phyloP scores from a whole-genome alignment of 495 filamentous ascomycete genomes.

The Penicillium ochrochloron region DNA sequence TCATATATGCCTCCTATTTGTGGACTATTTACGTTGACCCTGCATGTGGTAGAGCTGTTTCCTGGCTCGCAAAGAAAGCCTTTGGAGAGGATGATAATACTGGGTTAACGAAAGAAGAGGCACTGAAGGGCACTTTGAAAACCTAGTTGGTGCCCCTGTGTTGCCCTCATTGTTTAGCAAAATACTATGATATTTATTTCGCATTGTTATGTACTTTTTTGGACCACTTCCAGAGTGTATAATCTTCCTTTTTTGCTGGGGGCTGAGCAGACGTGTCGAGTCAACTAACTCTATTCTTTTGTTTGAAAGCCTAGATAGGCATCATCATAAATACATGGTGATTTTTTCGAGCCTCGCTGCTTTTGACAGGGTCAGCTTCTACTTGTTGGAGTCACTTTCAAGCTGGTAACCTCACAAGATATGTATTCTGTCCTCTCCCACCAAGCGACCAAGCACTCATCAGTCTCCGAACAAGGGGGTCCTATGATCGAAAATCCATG shows the following conservation, averaged over 20 bases:
- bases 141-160: background rate
- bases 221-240: no score
- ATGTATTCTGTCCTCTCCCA: background rate
- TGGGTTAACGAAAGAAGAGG: background rate
- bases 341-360: background rate
- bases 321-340: slow-evolving; percentile 3
- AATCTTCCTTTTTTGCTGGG: background rate
- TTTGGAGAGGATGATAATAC: slow-evolving; percentile 12
- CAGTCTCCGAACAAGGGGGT: background rate
- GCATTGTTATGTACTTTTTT: no score
- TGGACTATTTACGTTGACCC: slow-evolving; percentile 24
- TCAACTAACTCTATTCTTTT: background rate
- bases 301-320: background rate
- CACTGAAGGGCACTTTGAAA: slow-evolving; percentile 3
- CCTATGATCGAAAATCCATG: background rate
- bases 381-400: background rate
- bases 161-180: no score
- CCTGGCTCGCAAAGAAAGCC: slow-evolving; percentile 16
- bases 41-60: slow-evolving; percentile 16
- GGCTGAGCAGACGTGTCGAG: background rate
- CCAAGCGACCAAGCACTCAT: background rate
- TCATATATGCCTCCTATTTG: slow-evolving; percentile 15
- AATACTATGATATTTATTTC: no score
- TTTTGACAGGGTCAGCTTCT: background rate
- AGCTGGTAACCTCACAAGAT: background rate